Base-by-base conservation (phyloP, 805 yeast genomes). In the Candida multigemmis region DNA sequence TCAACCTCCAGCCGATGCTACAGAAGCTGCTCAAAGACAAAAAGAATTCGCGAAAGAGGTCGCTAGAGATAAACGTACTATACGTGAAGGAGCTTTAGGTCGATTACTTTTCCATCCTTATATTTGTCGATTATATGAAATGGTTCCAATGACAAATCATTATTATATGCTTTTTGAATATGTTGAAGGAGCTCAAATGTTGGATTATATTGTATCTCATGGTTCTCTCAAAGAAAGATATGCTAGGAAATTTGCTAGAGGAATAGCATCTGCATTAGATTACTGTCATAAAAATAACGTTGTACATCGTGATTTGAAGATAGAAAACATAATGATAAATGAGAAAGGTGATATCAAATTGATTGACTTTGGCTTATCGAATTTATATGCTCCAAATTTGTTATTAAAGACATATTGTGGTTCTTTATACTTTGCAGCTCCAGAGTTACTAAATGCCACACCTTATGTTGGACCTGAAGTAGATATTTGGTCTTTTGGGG, bases 401-500 rank as follows among this genome's bases (percentile, higher is more conserved):
- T 60, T 85, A 30, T 71, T 91, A 46, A 84, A 82, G 46, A 91
- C 99, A 1, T 91, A 84, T 48, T 91, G 99, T 65, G 99, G 99
- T 3, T 86, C 96, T 1, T 64, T 91, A 27, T 91, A 91, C 51
- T 91, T 91, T 69, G 99, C 98, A 1, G 98, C 99, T 0, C 99
- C 99, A 0, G 99, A 91, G 53, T 65, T 91, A 40, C 63, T 91
- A 28, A 81, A 83, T 33, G 98, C 97, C 1, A 76, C 75, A 39
- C 96, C 96, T 1, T 91, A 91, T 45, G 65, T 71, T 19, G 99
- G 98, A 0, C 98, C 98, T 1, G 98, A 91, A 51, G 96, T 91
- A 25, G 98, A 91, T 52, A 78, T 91, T 12, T 91, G 98, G 98
- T 84, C 96, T 2, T 89, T 87, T 63, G 98, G 98, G 37, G 94